These are phyloP conservation scores for Protomyces gravidus DNA, from an alignment of 1,139 yeast species.

Conservation along the genomic window DNA sequence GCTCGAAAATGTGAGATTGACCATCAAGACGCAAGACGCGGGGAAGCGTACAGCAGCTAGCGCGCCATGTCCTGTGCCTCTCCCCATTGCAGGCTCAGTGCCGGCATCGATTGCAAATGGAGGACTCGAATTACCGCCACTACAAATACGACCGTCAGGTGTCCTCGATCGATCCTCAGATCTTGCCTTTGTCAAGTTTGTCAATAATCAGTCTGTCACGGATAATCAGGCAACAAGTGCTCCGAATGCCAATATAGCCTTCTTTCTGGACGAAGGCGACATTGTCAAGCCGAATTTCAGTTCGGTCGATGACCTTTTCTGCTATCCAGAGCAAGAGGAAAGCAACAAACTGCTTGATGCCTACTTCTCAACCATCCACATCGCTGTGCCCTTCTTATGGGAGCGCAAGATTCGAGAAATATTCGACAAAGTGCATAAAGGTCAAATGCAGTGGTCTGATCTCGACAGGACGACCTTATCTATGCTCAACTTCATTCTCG, in stretches of 20 bases:
- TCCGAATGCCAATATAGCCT: slow-evolving; percentile 9
- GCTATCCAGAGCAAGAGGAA: slow-evolving; percentile 19
- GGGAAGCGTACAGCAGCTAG: neutral
- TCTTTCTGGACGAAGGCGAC: slow-evolving; percentile 18
- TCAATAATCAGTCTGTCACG: slow-evolving; percentile 14
- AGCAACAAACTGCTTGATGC: slow-evolving; percentile 22
- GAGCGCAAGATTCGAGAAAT: slow-evolving; percentile 22
- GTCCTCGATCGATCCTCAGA: slow-evolving; percentile 22
- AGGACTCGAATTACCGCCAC: slow-evolving; percentile 18
- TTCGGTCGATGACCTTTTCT: slow-evolving; percentile 24
- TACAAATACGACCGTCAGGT: slow-evolving; percentile 19
- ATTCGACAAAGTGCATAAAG: slow-evolving; percentile 18
- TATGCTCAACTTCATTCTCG: slow-evolving; percentile 31
- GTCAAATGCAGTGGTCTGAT: slow-evolving; percentile 25
- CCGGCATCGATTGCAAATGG: slow-evolving; percentile 12
- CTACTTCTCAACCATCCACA: slow-evolving; percentile 26
- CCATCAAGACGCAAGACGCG: neutral
- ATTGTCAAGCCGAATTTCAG: slow-evolving; percentile 21
- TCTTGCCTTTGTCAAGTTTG: slow-evolving; percentile 26
- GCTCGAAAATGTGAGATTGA: neutral
- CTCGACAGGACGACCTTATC: slow-evolving; percentile 31
- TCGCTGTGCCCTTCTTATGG: slow-evolving; percentile 25
- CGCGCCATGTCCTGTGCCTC: neutral
- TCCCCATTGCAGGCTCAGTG: neutral
- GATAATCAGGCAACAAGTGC: slow-evolving; percentile 3